Evolutionary conservation across 495 filamentous ascomycete species (phyloP).

Genomic region (Evernia prunastri): DNA sequence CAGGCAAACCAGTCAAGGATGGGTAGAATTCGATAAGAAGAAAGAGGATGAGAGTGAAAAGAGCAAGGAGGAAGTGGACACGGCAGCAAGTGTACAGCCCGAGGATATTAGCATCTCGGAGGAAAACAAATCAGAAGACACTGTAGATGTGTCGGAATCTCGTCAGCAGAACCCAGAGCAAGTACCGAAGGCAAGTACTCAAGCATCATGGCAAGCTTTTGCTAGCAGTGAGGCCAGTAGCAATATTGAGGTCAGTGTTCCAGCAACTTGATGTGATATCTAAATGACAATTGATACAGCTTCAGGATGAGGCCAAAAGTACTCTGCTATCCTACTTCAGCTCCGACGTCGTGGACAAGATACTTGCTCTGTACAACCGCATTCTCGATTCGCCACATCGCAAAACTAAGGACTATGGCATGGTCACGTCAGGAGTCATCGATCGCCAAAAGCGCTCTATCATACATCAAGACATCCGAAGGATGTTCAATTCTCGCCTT

Average conservation of each 20-base stretch:
- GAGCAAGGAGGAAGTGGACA: background rate
- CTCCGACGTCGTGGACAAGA: constrained; percentile 34
- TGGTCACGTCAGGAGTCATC: constrained; percentile 39
- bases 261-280: background rate
- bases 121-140: background rate
- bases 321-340: constrained; percentile 43
- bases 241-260: constrained; percentile 13
- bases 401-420: constrained; percentile 39
- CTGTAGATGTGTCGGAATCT: background rate
- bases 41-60: constrained; percentile 5
- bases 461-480: constrained; percentile 60
- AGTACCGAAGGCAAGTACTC: constrained; percentile 5
- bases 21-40: constrained; percentile 8
- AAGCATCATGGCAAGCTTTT: constrained; percentile 18
- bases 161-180: background rate
- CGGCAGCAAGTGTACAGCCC: background rate
- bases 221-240: constrained; percentile 3
- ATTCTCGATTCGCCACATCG: constrained; percentile 38
- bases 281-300: constrained; percentile 25
- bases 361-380: constrained; percentile 41
- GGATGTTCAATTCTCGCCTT: constrained; percentile 59
- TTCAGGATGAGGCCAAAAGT: constrained; percentile 43
- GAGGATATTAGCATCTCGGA: background rate
- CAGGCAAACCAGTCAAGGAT: constrained; percentile 9
- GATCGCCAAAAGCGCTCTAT: constrained; percentile 56